Evolutionary conservation across 495 filamentous ascomycete genomes (phyloP).

Genomic region (Trichoderma asperelloides): DNA sequence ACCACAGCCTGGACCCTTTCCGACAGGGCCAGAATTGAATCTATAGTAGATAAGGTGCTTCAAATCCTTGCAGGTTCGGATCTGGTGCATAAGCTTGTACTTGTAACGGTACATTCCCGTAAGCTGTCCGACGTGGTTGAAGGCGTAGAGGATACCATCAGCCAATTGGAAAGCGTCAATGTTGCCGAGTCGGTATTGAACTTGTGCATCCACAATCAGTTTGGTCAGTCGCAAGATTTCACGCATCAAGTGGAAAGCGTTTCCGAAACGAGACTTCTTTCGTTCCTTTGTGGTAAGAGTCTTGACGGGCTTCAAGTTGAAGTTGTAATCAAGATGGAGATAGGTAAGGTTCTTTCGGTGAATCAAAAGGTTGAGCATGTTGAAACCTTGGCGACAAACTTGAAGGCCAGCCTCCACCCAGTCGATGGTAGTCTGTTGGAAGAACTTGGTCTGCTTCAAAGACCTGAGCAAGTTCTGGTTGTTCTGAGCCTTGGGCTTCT

Average conservation of each 20-base stretch:
- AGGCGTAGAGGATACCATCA: constrained; percentile 96
- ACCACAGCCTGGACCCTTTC: constrained; percentile 95
- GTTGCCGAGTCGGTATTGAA: constrained; percentile 95
- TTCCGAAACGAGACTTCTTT: constrained; percentile 99
- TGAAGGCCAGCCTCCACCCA: constrained; percentile 99
- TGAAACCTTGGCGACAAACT: constrained; percentile 97
- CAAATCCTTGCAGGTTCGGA: constrained; percentile 96
- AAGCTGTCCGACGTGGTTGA: constrained; percentile 98
- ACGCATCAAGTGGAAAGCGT: constrained; percentile 98
- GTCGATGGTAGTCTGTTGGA: constrained; percentile 98
- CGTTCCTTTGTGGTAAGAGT: constrained; percentile 98
- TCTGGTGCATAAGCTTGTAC: constrained; percentile 99
- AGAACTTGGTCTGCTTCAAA: constrained; percentile 94
- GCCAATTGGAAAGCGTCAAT: constrained; percentile 99
- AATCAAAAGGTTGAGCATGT: constrained; percentile 97
- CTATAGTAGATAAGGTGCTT: constrained; percentile 99
- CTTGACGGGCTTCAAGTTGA: constrained; percentile 98
- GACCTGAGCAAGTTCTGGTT: constrained; percentile 87
- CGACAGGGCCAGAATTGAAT: constrained; percentile 95
- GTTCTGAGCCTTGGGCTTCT: constrained; percentile 85
- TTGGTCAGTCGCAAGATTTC: constrained; percentile 98
- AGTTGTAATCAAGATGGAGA: constrained; percentile 98
- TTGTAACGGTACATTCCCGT: constrained; percentile 99
- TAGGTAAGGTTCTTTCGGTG: constrained; percentile 99
- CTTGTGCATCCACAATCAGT: constrained; percentile 96